Conservation (phyloP, 805 yeast genomes). For the Jamesozyma lodderae region DNA sequence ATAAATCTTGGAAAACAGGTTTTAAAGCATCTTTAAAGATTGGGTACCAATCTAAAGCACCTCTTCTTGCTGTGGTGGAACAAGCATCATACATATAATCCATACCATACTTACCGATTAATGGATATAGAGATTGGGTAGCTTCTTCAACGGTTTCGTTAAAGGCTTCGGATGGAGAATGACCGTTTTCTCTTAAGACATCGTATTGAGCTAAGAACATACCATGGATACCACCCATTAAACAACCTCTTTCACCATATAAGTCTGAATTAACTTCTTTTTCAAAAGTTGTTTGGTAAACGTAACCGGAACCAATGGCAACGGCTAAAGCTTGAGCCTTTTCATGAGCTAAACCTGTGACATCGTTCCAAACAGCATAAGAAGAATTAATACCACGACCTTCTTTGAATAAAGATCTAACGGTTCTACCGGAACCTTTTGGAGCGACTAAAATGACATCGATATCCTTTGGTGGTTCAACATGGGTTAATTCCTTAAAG, state of each 20-base stretch:
- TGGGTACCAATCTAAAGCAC: constrained; percentile 99
- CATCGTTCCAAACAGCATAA: constrained; percentile 99
- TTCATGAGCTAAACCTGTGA: constrained; percentile 98
- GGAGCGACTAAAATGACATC: constrained; percentile 99
- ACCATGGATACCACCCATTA: constrained; percentile 99
- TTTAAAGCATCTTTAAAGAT: constrained; percentile 96
- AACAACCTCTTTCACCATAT: constrained; percentile 99
- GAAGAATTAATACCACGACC: constrained; percentile 99
- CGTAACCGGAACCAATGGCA: constrained; percentile 99
- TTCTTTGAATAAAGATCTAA: constrained; percentile 97
- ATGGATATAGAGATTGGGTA: constrained; percentile 97
- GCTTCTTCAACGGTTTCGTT: constrained; percentile 99
- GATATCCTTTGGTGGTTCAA: constrained; percentile 87
- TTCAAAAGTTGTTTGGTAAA: constrained; percentile 98
- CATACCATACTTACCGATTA: constrained; percentile 99
- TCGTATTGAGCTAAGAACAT: constrained; percentile 99
- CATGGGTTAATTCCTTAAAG: constrained; percentile 94
- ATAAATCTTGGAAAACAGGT: constrained; percentile 95
- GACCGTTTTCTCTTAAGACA: constrained; percentile 98
- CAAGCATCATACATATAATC: constrained; percentile 99
- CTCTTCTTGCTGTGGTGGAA: constrained; percentile 99
- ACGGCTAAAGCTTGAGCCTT: constrained; percentile 97
- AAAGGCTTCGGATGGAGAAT: constrained; percentile 99
- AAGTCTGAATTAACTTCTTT: constrained; percentile 98
- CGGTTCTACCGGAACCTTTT: constrained; percentile 99